Conservation (phyloP, 2,329 filamentous ascomycete genomes). For the Pseudogymnoascus sp. region DNA sequence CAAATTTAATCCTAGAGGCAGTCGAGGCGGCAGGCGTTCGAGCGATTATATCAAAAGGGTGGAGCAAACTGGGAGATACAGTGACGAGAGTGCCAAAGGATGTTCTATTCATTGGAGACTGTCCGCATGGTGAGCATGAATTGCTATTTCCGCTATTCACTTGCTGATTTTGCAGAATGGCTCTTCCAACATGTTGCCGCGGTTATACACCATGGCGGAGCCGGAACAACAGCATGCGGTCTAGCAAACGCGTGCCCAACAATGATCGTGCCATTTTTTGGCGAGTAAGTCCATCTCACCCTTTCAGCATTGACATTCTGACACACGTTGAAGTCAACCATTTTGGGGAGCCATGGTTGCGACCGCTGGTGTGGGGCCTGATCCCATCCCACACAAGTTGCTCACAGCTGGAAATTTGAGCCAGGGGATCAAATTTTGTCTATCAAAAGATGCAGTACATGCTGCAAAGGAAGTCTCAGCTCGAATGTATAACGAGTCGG, state of each 20-base stretch:
- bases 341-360: slow-evolving; percentile 39
- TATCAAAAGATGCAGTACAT: slow-evolving; percentile 26
- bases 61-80: slow-evolving; percentile 30
- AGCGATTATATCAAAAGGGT: slow-evolving; percentile 32
- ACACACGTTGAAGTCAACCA: slow-evolving; percentile 27
- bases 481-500: slow-evolving; percentile 32
- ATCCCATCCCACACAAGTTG: slow-evolving; percentile 32
- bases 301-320: not conserved
- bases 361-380: slow-evolving; percentile 35
- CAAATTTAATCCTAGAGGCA: slow-evolving; percentile 30
- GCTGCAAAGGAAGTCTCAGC: slow-evolving; percentile 30
- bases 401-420: slow-evolving; percentile 31
- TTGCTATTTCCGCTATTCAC: not conserved
- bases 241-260: slow-evolving; percentile 31
- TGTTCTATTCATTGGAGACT: slow-evolving; percentile 30
- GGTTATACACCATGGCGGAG: slow-evolving; percentile 33
- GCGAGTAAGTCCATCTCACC: slow-evolving; percentile 25
- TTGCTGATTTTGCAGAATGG: slow-evolving; percentile 24
- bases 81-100: slow-evolving; percentile 24
- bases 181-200: slow-evolving; percentile 31
- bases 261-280: slow-evolving; percentile 36
- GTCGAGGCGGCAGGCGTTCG: slow-evolving; percentile 28
- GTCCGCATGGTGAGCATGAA: slow-evolving; percentile 24
- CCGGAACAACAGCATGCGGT: slow-evolving; percentile 32
- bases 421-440: slow-evolving; percentile 31